Base-by-base conservation (phyloP, 192 early-diverging fungal species). In the Cetraspora pellucida region DNA sequence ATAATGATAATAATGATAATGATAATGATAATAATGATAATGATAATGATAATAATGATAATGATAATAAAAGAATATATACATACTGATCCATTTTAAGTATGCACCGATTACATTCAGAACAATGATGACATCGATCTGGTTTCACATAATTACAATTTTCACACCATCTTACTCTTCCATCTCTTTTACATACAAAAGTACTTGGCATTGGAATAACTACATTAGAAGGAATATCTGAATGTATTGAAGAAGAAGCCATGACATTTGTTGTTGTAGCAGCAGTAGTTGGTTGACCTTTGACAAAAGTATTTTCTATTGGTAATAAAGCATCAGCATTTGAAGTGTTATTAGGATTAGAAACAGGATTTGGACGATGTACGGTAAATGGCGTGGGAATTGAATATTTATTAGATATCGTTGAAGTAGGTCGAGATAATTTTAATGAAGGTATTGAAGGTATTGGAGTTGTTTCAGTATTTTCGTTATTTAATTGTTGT, bases 1-100 rank as follows among this genome's bases (percentile, higher is more conserved):
- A 37, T 37, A 37, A 37, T 37, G 7, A 37, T 37, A 64, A 43
- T 64, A 64, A 17, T 23, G 28, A 21, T 28, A 30, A 64, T 0
- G 4, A 64, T 64, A 28, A 11, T 37, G 10, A 37, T 17, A 17
- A 37, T 37, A 64, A 37, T 17, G 10, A 3, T 10, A 17, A 4
- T 64, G 28, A 10, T 23, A 37, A 2, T 27, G 52, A n/a, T 27
- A 16, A 64, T 64, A 28, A 28, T 23, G 13, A 16, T 17, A 17
- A 37, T 28, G 17, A 37, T 2, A 17, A 49, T 19, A 43, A 16
- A n/a, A 69, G n/a, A 68, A 23, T 7, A 54, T 60, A 10, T 10
- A 78, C 82, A 72, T 78, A 83, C 82, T 88, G 87, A 75, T 88
- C 87, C 87, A 88, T 88, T 68, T 82, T 80, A 31, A 88, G 74